These are phyloP conservation scores for Fistulifera pelliculosa DNA, from an alignment of 108 stramenopile species.

Conservation along the genomic window DNA sequence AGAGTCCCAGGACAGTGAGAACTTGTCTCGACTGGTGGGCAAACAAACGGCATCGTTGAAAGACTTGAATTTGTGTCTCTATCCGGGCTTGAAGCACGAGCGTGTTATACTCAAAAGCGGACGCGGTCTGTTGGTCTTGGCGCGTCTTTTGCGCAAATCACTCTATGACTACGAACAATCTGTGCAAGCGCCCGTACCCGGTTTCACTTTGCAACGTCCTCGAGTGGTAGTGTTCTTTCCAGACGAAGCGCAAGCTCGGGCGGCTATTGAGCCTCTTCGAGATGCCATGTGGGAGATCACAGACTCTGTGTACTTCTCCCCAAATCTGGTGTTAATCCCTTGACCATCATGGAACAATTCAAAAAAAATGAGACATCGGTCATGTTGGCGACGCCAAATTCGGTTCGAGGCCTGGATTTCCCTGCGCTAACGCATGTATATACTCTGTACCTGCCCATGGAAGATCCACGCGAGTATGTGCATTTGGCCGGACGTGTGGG, in stretches of 20 bases:
- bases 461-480: constrained; percentile 80
- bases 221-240: constrained; percentile 80
- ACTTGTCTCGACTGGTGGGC: background rate
- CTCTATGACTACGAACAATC: constrained; percentile 46
- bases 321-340: constrained; percentile 53
- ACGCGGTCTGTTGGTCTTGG: constrained; percentile 39
- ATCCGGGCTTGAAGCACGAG: constrained; percentile 67
- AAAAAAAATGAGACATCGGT: constrained; percentile 54
- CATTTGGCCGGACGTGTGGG: constrained; percentile 82
- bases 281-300: constrained; percentile 81
- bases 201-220: constrained; percentile 27
- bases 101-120: constrained; percentile 36
- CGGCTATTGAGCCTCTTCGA: constrained; percentile 41
- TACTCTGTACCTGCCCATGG: constrained; percentile 64
- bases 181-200: background rate
- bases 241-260: constrained; percentile 57
- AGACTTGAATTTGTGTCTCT: constrained; percentile 62
- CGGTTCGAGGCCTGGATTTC: constrained; percentile 79
- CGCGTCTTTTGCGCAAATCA: constrained; percentile 67
- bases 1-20: constrained; percentile 6
- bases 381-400: constrained; percentile 73
- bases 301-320: constrained; percentile 65
- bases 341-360: constrained; percentile 71
- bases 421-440: constrained; percentile 75
- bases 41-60: constrained; percentile 43